These are phyloP conservation scores for Calycina marina DNA, from an alignment of 2,329 filamentous ascomycete species.

Conservation along the genomic window DNA sequence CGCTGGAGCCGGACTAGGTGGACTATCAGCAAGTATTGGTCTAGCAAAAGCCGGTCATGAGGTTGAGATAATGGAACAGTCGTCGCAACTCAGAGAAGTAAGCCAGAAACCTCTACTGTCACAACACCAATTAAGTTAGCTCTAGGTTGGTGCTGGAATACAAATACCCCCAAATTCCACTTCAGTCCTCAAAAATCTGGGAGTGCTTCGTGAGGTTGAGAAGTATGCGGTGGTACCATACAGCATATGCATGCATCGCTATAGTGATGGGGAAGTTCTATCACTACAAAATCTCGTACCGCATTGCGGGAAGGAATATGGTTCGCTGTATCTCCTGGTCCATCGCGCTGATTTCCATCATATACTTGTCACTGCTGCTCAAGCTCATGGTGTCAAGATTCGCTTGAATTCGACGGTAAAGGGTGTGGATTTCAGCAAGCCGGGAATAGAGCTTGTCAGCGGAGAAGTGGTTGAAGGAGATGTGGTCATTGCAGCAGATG, in stretches of 20 bases:
- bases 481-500: constrained; percentile 37
- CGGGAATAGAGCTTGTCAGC: constrained; percentile 7
- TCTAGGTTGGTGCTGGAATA: constrained; percentile 7
- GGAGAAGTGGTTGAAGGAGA: constrained; percentile 28
- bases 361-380: constrained; percentile 5
- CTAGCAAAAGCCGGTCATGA: constrained; percentile 13
- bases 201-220: constrained; percentile 2
- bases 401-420: constrained; percentile 2
- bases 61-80: constrained; percentile 25
- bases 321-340: constrained; percentile 6
- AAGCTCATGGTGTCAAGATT: constrained; percentile 3
- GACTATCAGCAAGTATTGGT: constrained; percentile 23
- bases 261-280: constrained; percentile 18
- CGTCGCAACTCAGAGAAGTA: constrained; percentile 23
- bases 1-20: constrained; percentile 27
- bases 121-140: neutral
- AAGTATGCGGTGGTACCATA: constrained; percentile 16
- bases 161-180: constrained; percentile 7
- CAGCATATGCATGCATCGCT: constrained; percentile 21
- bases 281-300: neutral
- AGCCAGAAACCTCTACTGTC: neutral
- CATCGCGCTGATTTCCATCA: constrained; percentile 8
- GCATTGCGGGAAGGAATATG: neutral
- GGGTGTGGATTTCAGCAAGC: constrained; percentile 8
- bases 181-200: constrained; percentile 1